phyloP scores from a whole-genome alignment of 148 eudicot species.

The Silene uniflora region DNA sequence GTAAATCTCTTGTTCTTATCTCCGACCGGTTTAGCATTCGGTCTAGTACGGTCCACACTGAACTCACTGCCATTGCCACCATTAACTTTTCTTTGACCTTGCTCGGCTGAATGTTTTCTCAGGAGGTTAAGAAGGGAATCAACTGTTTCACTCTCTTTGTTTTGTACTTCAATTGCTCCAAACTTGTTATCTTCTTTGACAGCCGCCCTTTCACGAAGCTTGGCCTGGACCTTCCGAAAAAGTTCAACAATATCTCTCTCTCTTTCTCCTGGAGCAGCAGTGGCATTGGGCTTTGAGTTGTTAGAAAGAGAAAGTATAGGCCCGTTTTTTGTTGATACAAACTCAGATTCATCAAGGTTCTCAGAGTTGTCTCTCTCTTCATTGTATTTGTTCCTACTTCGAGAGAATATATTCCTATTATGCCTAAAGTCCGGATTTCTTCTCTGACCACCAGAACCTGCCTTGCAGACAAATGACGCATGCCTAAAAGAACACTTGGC shows the following conservation, averaged over 20 bases:
- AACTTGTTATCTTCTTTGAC: constrained; percentile 67
- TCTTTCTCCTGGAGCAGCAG: constrained; percentile 68
- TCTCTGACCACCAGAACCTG: constrained; percentile 55
- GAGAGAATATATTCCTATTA: constrained; percentile 59
- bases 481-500: constrained; percentile 39
- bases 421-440: constrained; percentile 75
- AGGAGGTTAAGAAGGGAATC: constrained; percentile 79
- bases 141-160: constrained; percentile 68
- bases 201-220: constrained; percentile 68
- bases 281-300: constrained; percentile 46
- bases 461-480: constrained; percentile 50
- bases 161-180: constrained; percentile 46
- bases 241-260: constrained; percentile 82
- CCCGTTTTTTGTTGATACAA: constrained; percentile 68
- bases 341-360: constrained; percentile 62
- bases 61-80: constrained; percentile 37
- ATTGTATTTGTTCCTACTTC: constrained; percentile 53
- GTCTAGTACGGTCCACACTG: constrained; percentile 40
- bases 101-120: constrained; percentile 71
- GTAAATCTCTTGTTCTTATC: constrained; percentile 36
- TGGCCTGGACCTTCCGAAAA: constrained; percentile 71
- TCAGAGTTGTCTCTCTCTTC: constrained; percentile 70
- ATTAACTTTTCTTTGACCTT: constrained; percentile 51
- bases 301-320: constrained; percentile 49
- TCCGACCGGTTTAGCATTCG: constrained; percentile 31